Percentiles rank a stretch among this genome's conserved stretches.
Conservation (phyloP, 257 asterid species). For the Orobanche coerulescens region DNA sequence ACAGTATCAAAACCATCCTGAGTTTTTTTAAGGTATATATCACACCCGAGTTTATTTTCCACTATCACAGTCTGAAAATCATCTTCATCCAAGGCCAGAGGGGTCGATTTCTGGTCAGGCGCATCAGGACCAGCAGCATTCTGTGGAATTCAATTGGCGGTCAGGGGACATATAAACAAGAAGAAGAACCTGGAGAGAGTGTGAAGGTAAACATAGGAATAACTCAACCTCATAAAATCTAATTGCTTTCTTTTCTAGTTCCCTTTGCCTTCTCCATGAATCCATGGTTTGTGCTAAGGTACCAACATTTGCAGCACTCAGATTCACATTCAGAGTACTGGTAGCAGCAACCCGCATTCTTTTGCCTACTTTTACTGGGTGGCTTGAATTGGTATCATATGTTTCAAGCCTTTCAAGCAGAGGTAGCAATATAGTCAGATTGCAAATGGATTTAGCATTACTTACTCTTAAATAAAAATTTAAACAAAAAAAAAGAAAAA, state of each 20-base stretch:
- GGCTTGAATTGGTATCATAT: conserved; percentile 56
- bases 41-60: conserved; percentile 96
- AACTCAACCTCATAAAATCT: conserved; percentile 52
- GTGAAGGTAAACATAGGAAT: not conserved
- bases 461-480: not conserved
- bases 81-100: conserved; percentile 79
- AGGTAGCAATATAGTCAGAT: conserved; percentile 23
- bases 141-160: conserved; percentile 36
- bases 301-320: conserved; percentile 81
- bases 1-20: conserved; percentile 45
- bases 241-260: conserved; percentile 83
- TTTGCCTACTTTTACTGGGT: conserved; percentile 57
- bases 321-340: conserved; percentile 68
- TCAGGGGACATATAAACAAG: conserved; percentile 16
- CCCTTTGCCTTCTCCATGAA: conserved; percentile 93
- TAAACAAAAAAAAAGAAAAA: conserved; percentile 5
- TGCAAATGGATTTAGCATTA: conserved; percentile 13
- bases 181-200: conserved; percentile 17
- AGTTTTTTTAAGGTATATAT: conserved; percentile 56
- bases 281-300: conserved; percentile 63
- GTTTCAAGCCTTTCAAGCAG: conserved; percentile 73
- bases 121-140: conserved; percentile 51
- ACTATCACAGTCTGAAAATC: conserved; percentile 72
- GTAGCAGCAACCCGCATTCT: conserved; percentile 84
- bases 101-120: conserved; percentile 40